phyloP scores from a whole-genome alignment of 2,329 filamentous ascomycete genomes.

The Colletotrichum cordylinicola region DNA sequence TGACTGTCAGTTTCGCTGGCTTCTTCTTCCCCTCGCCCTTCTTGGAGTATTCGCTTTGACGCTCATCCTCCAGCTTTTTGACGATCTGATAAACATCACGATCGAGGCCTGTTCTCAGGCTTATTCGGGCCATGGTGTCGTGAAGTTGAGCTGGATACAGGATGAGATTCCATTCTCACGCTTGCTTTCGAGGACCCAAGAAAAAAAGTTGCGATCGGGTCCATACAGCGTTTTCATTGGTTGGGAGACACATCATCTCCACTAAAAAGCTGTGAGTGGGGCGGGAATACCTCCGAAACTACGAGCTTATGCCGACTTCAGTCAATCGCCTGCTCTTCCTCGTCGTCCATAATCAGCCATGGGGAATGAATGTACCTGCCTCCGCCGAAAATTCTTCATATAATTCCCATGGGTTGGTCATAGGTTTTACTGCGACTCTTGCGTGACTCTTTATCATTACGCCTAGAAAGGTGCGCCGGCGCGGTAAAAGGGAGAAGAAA shows the following conservation, averaged over 20 bases:
- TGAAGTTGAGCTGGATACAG: neutral
- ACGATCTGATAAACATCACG: conserved; percentile 81
- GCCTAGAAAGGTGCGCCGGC: neutral
- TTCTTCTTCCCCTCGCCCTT: conserved; percentile 43
- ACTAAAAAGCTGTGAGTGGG: neutral
- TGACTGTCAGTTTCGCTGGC: conserved; percentile 53
- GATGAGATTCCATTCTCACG: neutral
- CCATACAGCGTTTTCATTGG: neutral
- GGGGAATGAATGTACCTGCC: neutral
- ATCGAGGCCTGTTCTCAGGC: conserved; percentile 63
- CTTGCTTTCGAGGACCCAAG: neutral
- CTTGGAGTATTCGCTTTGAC: conserved; percentile 61
- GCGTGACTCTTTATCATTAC: neutral
- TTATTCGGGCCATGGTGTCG: conserved; percentile 29
- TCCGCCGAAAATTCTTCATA: neutral
- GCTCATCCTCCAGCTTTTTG: conserved; percentile 72
- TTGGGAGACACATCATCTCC: neutral
- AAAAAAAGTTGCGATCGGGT: neutral
- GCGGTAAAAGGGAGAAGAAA: neutral
- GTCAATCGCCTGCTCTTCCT: neutral
- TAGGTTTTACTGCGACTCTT: neutral
- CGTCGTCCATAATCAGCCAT: neutral
- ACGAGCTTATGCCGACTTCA: neutral
- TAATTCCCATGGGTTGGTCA: neutral
- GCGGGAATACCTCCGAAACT: neutral